Evolutionary conservation across 2,329 filamentous ascomycete species (phyloP).

Genomic region (Nemania sp.): DNA sequence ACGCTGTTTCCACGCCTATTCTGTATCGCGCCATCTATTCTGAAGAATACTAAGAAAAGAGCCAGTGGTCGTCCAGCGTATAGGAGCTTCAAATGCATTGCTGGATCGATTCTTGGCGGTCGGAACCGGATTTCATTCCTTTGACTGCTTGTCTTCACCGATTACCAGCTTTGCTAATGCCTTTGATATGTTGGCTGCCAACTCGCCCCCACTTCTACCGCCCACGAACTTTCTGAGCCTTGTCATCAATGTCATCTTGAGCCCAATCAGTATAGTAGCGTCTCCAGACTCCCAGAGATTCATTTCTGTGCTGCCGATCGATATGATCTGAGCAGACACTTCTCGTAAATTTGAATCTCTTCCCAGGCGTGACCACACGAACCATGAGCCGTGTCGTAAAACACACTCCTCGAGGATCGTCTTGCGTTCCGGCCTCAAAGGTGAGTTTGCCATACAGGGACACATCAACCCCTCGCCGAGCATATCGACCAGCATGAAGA

Average conservation of each 20-base stretch:
- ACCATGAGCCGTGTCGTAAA: slow-evolving; percentile 39
- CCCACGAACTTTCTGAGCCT: slow-evolving; percentile 16
- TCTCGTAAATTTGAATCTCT: neutral
- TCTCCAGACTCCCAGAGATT: slow-evolving; percentile 32
- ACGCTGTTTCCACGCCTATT: too few species aligned
- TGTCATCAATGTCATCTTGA: slow-evolving; percentile 32
- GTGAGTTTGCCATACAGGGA: neutral
- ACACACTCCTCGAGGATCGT: slow-evolving; percentile 34
- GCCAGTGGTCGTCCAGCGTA: too few species aligned
- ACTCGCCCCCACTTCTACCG: neutral
- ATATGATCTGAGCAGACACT: slow-evolving; percentile 21
- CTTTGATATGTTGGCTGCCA: neutral
- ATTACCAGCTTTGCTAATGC: slow-evolving; percentile 2
- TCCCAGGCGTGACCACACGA: slow-evolving; percentile 27
- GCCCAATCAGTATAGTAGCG: slow-evolving; percentile 12
- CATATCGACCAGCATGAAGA: slow-evolving; percentile 26
- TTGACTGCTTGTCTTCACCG: neutral
- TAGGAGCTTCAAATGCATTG: too few species aligned
- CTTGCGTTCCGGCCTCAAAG: slow-evolving; percentile 22
- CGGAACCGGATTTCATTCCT: neutral
- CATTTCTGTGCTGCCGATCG: slow-evolving; percentile 29
- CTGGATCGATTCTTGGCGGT: too few species aligned
- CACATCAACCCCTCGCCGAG: slow-evolving; percentile 17
- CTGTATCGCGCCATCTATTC: too few species aligned
- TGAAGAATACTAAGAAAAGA: too few species aligned